These are phyloP conservation scores for Carpinus fangiana DNA, from an alignment of 306 rosid genomes.

Conservation along the genomic window DNA sequence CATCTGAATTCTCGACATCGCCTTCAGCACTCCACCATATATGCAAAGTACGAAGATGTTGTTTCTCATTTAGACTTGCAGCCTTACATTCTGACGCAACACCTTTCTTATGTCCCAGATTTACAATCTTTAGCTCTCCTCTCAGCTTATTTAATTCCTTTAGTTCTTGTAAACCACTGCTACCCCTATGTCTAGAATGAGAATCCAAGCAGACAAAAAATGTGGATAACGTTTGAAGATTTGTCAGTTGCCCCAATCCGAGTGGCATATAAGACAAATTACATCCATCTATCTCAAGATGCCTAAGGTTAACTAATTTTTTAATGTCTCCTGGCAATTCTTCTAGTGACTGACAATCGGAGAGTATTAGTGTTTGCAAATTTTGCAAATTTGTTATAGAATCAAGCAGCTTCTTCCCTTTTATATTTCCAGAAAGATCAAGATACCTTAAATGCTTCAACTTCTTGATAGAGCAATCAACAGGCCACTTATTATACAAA, in stretches of 20 bases:
- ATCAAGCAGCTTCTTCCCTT: not conserved
- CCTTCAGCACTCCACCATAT: conserved; percentile 1
- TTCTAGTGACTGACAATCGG: not conserved
- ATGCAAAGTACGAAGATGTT: not conserved
- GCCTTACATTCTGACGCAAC: rapidly evolving
- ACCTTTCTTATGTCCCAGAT: not conserved
- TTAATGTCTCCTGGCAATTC: conserved; percentile 17
- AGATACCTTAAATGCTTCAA: not conserved
- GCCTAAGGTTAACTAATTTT: not conserved
- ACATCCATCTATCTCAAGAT: not conserved
- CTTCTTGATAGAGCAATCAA: no score
- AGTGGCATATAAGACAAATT: conserved; percentile 1
- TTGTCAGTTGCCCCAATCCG: not conserved
- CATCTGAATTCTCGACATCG: no score
- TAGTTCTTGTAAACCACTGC: not conserved
- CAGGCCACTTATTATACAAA: not conserved
- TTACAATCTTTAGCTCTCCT: not conserved
- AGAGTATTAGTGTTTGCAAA: conserved; percentile 1
- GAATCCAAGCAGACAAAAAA: conserved; percentile 2
- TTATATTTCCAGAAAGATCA: not conserved
- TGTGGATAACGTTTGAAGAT: conserved; percentile 9
- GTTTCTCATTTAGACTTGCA: not conserved
- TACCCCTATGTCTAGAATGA: not conserved
- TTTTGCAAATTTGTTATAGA: not conserved
- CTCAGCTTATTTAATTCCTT: not conserved